Evolutionary conservation across 305 asterid genomes (phyloP).

Genomic region (Euphrasia arctica): DNA sequence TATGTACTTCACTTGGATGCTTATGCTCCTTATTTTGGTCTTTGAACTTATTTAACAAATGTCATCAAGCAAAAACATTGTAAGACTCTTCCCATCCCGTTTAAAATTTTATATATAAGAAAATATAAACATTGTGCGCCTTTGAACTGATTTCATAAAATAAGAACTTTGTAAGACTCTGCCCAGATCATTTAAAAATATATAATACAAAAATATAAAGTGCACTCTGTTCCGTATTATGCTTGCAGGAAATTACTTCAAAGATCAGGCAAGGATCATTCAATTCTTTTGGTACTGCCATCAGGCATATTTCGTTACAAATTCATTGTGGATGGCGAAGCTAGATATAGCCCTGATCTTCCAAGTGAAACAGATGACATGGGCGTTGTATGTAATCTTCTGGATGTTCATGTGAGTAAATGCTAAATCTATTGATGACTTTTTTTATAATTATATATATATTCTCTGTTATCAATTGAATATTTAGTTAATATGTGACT

Average conservation of each 20-base stretch:
- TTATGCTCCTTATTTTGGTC: constrained; percentile 22
- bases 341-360: constrained; percentile 66
- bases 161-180: not conserved
- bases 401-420: constrained; percentile 71
- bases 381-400: constrained; percentile 62
- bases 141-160: constrained; percentile 8
- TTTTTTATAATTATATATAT: not conserved
- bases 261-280: constrained; percentile 85
- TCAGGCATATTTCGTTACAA: constrained; percentile 71
- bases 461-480: not conserved
- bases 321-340: constrained; percentile 77
- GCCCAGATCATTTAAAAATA: not conserved
- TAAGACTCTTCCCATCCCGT: not conserved
- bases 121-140: not conserved
- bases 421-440: constrained; percentile 20
- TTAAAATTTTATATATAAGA: not conserved
- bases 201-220: not conserved
- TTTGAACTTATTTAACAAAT: not conserved
- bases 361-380: constrained; percentile 64
- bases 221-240: constrained; percentile 14
- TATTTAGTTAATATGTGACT: not conserved
- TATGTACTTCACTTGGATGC: constrained; percentile 3
- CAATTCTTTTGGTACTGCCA: constrained; percentile 77
- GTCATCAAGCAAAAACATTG: constrained; percentile 2
- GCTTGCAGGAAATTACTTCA: constrained; percentile 67